Evolutionary conservation across 2,329 filamentous ascomycete species (phyloP).

Genomic region (Chrysoporthe austroafricana): DNA sequence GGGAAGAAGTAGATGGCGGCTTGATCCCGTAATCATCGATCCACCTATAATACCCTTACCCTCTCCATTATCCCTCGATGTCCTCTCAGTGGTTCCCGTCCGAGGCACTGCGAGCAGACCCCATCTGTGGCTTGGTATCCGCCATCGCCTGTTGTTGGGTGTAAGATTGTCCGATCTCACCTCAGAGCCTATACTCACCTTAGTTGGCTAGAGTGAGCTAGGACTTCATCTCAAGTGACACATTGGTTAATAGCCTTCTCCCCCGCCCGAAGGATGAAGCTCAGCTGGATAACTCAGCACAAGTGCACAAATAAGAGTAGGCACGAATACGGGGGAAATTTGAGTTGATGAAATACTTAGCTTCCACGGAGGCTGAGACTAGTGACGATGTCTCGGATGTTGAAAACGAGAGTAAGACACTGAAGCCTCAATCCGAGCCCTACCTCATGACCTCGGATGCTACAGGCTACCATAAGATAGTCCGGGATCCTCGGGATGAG

Average conservation of each 20-base stretch:
- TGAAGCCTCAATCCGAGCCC: background rate
- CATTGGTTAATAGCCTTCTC: background rate
- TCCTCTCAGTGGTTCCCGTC: background rate
- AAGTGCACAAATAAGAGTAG: background rate
- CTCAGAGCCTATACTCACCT: background rate
- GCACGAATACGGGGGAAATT: background rate
- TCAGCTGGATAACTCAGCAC: background rate
- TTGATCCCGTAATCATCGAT: background rate
- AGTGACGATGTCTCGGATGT: background rate
- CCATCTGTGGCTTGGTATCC: background rate
- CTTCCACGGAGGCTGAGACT: background rate
- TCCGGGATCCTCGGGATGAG: background rate
- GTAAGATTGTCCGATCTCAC: conserved; percentile 1
- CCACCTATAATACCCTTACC: background rate
- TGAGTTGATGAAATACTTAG: background rate
- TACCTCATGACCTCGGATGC: background rate
- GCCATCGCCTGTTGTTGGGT: background rate
- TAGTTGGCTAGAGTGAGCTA: background rate
- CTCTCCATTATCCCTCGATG: background rate
- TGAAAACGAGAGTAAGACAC: background rate
- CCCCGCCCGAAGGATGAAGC: background rate
- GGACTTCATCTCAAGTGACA: background rate
- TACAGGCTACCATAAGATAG: background rate
- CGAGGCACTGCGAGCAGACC: background rate
- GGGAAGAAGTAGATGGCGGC: background rate